phyloP scores from a whole-genome alignment of 768 basidiomycete genomes.

The Rubroboletus satanas region DNA sequence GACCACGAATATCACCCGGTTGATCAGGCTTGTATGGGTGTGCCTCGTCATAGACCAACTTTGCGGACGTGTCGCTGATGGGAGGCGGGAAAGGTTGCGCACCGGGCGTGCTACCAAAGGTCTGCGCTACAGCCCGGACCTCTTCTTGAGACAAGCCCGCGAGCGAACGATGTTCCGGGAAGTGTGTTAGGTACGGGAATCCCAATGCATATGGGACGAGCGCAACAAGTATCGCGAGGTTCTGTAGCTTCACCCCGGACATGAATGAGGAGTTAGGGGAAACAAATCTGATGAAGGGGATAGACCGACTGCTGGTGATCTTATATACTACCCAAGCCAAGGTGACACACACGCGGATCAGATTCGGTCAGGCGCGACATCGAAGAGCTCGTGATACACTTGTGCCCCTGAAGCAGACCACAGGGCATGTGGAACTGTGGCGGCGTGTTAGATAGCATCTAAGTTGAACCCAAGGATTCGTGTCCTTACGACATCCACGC shows the following conservation, averaged over 20 bases:
- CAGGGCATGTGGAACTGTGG: neutral
- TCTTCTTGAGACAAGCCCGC: constrained; percentile 16
- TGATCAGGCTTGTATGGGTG: constrained; percentile 14
- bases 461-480: too few relatives aligned
- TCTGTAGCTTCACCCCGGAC: constrained; percentile 7
- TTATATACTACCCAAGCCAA: constrained; percentile 3
- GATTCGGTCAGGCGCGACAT: neutral
- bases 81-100: constrained; percentile 22
- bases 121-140: constrained; percentile 9
- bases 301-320: neutral
- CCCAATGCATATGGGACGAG: constrained; percentile 9
- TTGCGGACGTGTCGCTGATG: constrained; percentile 23
- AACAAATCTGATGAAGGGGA: neutral
- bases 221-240: neutral
- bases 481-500: too few relatives aligned
- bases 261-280: neutral
- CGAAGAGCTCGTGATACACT: neutral
- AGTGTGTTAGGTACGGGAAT: constrained; percentile 13
- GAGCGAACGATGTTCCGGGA: constrained; percentile 22
- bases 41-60: constrained; percentile 16
- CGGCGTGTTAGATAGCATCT: too few relatives aligned
- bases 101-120: constrained; percentile 18
- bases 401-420: neutral
- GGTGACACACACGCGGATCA: neutral
- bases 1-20: constrained; percentile 26